Conservation (phyloP, 2,329 filamentous ascomycete genomes). For the Coniosporium uncinatum region DNA sequence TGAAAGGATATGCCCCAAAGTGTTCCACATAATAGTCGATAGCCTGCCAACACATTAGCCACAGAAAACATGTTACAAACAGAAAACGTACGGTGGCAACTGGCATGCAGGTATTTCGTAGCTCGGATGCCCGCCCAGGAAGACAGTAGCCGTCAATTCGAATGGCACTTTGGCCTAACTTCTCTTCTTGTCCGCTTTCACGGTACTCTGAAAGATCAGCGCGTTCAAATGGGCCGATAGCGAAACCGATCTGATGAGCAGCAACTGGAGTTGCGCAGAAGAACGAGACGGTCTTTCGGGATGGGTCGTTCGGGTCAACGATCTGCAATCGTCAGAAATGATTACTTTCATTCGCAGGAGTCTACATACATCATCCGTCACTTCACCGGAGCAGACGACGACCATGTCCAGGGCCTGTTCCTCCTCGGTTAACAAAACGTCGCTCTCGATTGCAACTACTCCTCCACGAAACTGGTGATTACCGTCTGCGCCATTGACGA, state of each 20-base stretch:
- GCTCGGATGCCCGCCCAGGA: slow-evolving; percentile 74
- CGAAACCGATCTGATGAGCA: slow-evolving; percentile 88
- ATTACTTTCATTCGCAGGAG: too few species aligned
- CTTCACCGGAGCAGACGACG: slow-evolving; percentile 85
- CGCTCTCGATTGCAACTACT: slow-evolving; percentile 18
- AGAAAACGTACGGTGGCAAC: slow-evolving; percentile 60
- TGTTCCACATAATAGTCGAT: slow-evolving; percentile 89
- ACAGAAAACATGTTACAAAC: slow-evolving; percentile 2
- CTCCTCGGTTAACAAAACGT: slow-evolving; percentile 55
- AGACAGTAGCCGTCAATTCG: slow-evolving; percentile 91
- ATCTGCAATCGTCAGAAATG: too few species aligned
- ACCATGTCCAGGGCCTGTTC: slow-evolving; percentile 86
- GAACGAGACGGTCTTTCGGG: slow-evolving; percentile 86
- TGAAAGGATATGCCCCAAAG: slow-evolving; percentile 87
- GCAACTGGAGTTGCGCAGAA: slow-evolving; percentile 69
- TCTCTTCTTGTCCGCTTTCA: slow-evolving; percentile 87
- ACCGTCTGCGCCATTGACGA: slow-evolving; percentile 15
- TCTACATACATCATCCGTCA: slow-evolving; percentile 70
- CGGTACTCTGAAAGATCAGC: slow-evolving; percentile 87
- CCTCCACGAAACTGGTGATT: slow-evolving; percentile 18
- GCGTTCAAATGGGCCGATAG: slow-evolving; percentile 91
- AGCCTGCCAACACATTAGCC: too few species aligned
- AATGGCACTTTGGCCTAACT: slow-evolving; percentile 81
- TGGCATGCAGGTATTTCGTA: slow-evolving; percentile 82
- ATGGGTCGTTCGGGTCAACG: slow-evolving; percentile 50